phyloP scores from a whole-genome alignment of 306 rosid species.

The Arachis hypogaea region DNA sequence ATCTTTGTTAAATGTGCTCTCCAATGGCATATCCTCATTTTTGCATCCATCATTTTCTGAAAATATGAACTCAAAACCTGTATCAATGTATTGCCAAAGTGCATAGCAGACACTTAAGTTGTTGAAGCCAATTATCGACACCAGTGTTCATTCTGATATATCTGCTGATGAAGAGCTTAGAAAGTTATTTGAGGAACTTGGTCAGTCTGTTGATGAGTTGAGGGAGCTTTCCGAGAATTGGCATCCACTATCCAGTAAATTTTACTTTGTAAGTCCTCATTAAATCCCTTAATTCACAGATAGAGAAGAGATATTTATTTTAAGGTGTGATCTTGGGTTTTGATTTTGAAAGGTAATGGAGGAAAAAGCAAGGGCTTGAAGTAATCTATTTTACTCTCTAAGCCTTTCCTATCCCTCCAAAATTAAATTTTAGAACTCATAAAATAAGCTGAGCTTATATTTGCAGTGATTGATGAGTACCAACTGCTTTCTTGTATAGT shows the following conservation, averaged over 20 bases:
- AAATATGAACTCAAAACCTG: slow-evolving; percentile 57
- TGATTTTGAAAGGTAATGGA: too few species aligned
- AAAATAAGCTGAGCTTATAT: slow-evolving; percentile 1
- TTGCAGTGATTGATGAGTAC: slow-evolving; percentile 5
- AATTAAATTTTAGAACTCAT: background rate
- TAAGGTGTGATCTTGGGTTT: background rate
- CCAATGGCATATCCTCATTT: slow-evolving; percentile 65
- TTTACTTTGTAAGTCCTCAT: slow-evolving; percentile 68
- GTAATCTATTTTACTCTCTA: too few species aligned
- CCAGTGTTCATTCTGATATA: slow-evolving; percentile 53
- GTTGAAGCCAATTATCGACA: slow-evolving; percentile 69
- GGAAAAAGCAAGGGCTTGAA: too few species aligned
- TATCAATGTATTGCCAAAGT: slow-evolving; percentile 57
- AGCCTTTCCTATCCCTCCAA: too few species aligned
- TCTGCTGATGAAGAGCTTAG: slow-evolving; percentile 57
- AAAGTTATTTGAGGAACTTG: slow-evolving; percentile 60
- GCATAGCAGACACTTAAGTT: slow-evolving; percentile 65
- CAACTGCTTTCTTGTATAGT: background rate
- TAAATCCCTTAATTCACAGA: slow-evolving; percentile 7
- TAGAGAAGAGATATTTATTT: background rate
- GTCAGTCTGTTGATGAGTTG: slow-evolving; percentile 61
- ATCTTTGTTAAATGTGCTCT: slow-evolving; percentile 61
- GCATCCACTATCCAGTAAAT: slow-evolving; percentile 78
- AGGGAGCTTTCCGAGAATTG: slow-evolving; percentile 61
- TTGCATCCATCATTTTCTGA: slow-evolving; percentile 54